Conservation (phyloP, 2,329 filamentous ascomycete species). For the Ophiocordyceps camponoti-saundersi region DNA sequence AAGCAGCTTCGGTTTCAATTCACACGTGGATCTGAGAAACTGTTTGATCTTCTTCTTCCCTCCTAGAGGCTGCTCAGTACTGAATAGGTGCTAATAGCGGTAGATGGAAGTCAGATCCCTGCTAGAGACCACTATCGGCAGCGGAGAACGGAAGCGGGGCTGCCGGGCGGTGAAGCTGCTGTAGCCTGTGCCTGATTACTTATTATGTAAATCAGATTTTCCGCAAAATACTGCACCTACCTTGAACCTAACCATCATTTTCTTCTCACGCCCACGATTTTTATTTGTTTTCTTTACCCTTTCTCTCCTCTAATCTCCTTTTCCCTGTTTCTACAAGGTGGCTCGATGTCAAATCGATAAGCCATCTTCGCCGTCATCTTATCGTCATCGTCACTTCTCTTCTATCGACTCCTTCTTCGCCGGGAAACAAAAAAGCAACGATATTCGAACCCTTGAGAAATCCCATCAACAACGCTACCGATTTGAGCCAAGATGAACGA, state of each 20-base stretch:
- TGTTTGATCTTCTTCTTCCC: too few species aligned
- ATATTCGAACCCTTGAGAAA: not conserved
- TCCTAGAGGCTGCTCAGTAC: too few species aligned
- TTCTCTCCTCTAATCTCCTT: not conserved
- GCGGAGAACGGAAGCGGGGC: not conserved
- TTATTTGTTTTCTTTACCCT: not conserved
- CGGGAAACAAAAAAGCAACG: not conserved
- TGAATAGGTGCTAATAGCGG: too few species aligned
- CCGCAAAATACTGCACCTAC: not conserved
- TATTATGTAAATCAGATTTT: not conserved
- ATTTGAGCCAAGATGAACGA: slow-evolving; percentile 18
- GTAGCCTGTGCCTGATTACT: not conserved
- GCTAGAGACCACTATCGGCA: not conserved
- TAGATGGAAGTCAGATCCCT: too few species aligned
- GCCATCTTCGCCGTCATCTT: not conserved
- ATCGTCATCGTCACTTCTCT: not conserved
- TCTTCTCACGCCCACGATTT: not conserved
- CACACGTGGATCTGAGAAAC: too few species aligned
- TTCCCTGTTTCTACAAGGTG: not conserved
- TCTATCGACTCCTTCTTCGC: not conserved
- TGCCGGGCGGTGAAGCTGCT: not conserved
- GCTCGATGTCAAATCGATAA: not conserved
- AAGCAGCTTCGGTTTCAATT: too few species aligned
- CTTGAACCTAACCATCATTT: not conserved
- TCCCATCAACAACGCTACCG: not conserved